Evolutionary conservation across 257 asterid species (phyloP).

Genomic region (Petrea volubilis): DNA sequence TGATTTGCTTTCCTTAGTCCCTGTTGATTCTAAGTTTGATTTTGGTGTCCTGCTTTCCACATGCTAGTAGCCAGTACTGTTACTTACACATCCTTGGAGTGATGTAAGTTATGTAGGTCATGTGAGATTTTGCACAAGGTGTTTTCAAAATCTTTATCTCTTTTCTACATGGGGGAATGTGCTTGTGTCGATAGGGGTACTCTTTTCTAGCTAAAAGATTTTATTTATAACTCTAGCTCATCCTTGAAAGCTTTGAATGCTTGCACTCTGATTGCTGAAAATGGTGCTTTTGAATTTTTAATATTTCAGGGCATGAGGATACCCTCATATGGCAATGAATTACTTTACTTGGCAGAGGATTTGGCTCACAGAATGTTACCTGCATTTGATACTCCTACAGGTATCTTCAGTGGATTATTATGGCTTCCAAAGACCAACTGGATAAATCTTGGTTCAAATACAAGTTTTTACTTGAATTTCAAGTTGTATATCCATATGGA

Average conservation of each 20-base stretch:
- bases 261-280: neutral
- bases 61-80: conserved; percentile 10
- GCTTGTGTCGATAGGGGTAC: neutral
- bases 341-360: conserved; percentile 93
- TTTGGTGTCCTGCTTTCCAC: neutral
- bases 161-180: neutral
- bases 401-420: conserved; percentile 38
- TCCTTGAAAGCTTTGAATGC: conserved; percentile 1
- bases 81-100: neutral
- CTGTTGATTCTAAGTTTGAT: neutral
- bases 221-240: neutral
- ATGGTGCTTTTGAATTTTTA: conserved; percentile 15
- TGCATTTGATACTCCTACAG: conserved; percentile 99
- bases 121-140: neutral
- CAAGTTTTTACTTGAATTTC: conserved; percentile 7
- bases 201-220: neutral
- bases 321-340: conserved; percentile 81
- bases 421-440: conserved; percentile 9
- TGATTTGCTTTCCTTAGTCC: neutral
- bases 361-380: conserved; percentile 90
- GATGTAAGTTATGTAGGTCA: conserved; percentile 1
- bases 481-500: conserved; percentile 3
- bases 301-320: conserved; percentile 88
- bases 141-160: neutral
- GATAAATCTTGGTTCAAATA: neutral